A percentile compares a stretch with the other conserved stretches of the same genome.
Conservation (phyloP, 2,329 filamentous ascomycete genomes). For the Arthroderma uncinatum region DNA sequence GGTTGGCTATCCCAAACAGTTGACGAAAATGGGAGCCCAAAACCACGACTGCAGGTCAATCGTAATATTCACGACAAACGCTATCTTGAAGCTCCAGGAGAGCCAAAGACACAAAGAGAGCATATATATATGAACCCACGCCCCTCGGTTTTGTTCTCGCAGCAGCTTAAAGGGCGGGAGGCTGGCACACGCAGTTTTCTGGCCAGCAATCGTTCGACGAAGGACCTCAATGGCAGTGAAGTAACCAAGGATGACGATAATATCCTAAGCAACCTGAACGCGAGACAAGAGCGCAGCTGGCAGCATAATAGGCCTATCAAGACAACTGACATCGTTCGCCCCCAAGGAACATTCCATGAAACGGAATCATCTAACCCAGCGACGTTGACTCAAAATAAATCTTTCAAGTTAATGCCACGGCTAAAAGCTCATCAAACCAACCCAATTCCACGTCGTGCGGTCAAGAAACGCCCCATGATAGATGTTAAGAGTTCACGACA, state of each 20-base stretch:
- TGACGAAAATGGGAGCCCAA: constrained; percentile 30
- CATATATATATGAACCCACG: too few species aligned
- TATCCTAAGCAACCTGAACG: not conserved
- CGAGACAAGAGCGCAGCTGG: too few species aligned
- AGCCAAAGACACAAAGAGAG: not conserved
- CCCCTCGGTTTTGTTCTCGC: not conserved
- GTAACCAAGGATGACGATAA: not conserved
- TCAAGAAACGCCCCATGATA: not conserved
- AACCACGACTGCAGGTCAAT: constrained; percentile 8
- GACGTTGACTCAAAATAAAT: not conserved
- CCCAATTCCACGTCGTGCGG: not conserved
- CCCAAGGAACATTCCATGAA: too few species aligned
- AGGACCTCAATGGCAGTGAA: not conserved
- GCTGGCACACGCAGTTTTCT: not conserved
- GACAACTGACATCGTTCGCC: not conserved
- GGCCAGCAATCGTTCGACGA: not conserved
- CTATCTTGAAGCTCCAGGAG: not conserved
- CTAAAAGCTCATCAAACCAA: not conserved
- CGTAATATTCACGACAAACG: not conserved
- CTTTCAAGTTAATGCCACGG: not conserved
- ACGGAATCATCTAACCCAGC: not conserved
- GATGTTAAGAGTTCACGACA: not conserved
- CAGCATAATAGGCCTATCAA: not conserved
- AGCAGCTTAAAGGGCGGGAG: not conserved
- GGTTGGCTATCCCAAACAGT: constrained; percentile 18